Conservation (phyloP, 2,329 filamentous ascomycete species). For the Polychaeton citri region DNA sequence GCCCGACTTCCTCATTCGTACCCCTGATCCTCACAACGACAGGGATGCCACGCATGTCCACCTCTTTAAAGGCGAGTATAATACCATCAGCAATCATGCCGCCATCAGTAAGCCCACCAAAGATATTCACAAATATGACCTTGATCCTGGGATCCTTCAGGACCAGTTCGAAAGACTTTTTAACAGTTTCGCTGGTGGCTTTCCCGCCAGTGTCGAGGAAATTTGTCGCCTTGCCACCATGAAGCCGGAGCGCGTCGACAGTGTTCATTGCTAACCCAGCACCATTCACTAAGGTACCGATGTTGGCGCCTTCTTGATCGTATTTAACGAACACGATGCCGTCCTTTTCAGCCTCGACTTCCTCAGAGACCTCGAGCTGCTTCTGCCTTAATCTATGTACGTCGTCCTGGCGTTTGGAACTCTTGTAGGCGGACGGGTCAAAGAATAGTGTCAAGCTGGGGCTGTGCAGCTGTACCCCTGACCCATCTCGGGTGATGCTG, state of each 20-base stretch:
- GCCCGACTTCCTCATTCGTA: conserved; percentile 59
- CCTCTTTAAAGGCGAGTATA: conserved; percentile 56
- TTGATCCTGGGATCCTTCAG: conserved; percentile 58
- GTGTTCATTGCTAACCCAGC: conserved; percentile 88
- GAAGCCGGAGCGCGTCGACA: conserved; percentile 59
- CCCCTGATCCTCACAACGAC: conserved; percentile 67
- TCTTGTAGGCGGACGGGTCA: conserved; percentile 56
- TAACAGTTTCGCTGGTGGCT: conserved; percentile 69
- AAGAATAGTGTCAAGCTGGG: conserved; percentile 48
- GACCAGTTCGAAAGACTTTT: conserved; percentile 61
- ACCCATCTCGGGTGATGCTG: conserved; percentile 26
- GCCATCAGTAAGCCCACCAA: conserved; percentile 56
- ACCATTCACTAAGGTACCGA: conserved; percentile 79
- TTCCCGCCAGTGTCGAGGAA: conserved; percentile 87
- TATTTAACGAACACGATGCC: conserved; percentile 70
- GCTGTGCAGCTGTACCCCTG: conserved; percentile 31
- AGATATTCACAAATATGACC: conserved; percentile 60
- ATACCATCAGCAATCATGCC: conserved; percentile 73
- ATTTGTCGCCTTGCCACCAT: conserved; percentile 60
- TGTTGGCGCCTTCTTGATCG: conserved; percentile 40
- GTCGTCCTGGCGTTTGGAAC: conserved; percentile 45
- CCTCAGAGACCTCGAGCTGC: conserved; percentile 39
- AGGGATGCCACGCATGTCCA: conserved; percentile 42
- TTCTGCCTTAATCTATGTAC: conserved; percentile 45
- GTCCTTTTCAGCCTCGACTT: conserved; percentile 50